phyloP scores from a whole-genome alignment of 1,139 yeast species.

The Taphrina wiesneri region DNA sequence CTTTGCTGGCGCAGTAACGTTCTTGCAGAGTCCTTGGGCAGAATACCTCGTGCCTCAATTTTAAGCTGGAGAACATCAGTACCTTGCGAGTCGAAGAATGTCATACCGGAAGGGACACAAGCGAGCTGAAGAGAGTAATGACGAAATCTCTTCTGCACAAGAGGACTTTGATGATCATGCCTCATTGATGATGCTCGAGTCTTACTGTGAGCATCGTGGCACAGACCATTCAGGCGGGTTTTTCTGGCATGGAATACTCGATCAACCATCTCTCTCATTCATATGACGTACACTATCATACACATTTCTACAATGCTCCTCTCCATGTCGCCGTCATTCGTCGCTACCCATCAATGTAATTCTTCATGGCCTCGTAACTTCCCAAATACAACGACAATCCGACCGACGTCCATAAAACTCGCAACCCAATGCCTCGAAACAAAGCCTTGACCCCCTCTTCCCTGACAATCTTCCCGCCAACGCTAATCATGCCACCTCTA shows the following conservation, averaged over 20 bases:
- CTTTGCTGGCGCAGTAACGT: constrained; percentile 32
- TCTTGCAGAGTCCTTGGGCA: constrained; percentile 31
- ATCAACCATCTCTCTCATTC: too few relatives aligned
- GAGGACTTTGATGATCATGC: background rate
- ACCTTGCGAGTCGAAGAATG: background rate
- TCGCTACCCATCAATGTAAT: constrained; percentile 27
- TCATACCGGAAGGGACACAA: background rate
- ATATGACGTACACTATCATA: background rate
- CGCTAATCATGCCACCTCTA: constrained; percentile 49
- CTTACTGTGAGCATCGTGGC: too few relatives aligned
- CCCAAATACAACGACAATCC: constrained; percentile 99
- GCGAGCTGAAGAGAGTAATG: background rate
- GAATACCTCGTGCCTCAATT: constrained; percentile 34
- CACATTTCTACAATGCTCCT: background rate
- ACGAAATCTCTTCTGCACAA: constrained; percentile 1
- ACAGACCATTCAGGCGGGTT: too few relatives aligned
- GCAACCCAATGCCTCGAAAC: constrained; percentile 83
- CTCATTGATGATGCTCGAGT: background rate
- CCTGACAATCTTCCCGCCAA: constrained; percentile 54
- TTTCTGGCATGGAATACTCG: too few relatives aligned
- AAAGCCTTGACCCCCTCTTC: constrained; percentile 74
- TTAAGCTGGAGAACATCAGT: background rate
- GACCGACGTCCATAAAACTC: constrained; percentile 96
- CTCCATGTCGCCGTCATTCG: background rate
- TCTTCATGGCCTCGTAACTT: constrained; percentile 50